Percentiles rank a stretch among this genome's conserved stretches.
Evolutionary conservation across 129 eudicot genomes (phyloP).

Genomic region (Helichrysum umbraculigerum): DNA sequence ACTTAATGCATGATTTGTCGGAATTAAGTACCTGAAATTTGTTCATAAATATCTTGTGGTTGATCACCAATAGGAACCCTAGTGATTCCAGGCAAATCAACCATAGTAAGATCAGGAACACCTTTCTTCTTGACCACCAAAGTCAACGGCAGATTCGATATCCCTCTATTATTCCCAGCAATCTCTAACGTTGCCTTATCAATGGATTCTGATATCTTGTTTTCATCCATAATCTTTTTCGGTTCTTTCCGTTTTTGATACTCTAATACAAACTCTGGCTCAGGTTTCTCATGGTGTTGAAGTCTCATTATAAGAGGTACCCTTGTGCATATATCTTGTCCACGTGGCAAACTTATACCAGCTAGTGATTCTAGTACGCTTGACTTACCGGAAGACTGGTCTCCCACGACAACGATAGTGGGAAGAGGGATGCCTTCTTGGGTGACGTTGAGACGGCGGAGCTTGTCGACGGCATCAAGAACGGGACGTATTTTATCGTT

Average conservation of each 20-base stretch:
- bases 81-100: constrained; percentile 9
- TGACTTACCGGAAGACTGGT: not conserved
- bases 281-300: not conserved
- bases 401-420: not conserved
- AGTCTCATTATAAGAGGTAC: not conserved
- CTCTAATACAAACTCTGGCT: not conserved
- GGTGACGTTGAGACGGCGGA: not conserved
- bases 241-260: not conserved
- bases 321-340: not conserved
- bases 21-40: not conserved
- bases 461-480: not conserved
- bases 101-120: not conserved
- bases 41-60: not conserved
- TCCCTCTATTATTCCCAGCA: not conserved
- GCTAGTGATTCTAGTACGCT: not conserved
- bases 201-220: not conserved
- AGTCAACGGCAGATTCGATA: not conserved
- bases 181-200: not conserved
- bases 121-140: not conserved
- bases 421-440: not conserved
- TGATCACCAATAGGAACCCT: not conserved
- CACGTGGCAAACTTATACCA: not conserved
- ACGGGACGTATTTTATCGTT: not conserved
- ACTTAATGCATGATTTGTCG: too few species aligned
- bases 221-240: not conserved